phyloP scores from a whole-genome alignment of 768 basidiomycete species.

The Cystoderma amianthinum region DNA sequence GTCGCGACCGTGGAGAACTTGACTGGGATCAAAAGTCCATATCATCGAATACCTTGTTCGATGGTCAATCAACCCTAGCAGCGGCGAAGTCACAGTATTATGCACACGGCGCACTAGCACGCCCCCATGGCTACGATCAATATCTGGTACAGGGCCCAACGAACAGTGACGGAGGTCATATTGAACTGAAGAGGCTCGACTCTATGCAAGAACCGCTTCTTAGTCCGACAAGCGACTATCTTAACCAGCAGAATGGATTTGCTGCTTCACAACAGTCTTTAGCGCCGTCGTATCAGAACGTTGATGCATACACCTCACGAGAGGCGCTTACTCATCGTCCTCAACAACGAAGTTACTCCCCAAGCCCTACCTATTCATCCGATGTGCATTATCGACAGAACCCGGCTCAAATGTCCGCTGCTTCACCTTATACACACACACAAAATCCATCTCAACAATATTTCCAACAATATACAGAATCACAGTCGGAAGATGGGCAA shows the following conservation, averaged over 20 bases:
- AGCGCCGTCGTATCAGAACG: conserved; percentile 26
- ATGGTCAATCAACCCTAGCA: conserved; percentile 34
- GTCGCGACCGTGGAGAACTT: conserved; percentile 74
- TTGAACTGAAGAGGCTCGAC: conserved; percentile 54
- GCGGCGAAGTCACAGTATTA: conserved; percentile 34
- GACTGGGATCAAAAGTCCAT: conserved; percentile 87
- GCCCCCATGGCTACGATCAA: conserved; percentile 39
- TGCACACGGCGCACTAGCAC: conserved; percentile 20
- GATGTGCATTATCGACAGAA: conserved; percentile 11
- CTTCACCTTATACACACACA: conserved; percentile 14
- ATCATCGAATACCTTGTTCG: conserved; percentile 45
- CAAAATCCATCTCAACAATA: conserved; percentile 21
- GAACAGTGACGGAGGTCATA: conserved; percentile 21
- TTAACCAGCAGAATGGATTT: conserved; percentile 25
- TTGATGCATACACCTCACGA: conserved; percentile 29
- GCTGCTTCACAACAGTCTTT: conserved; percentile 33
- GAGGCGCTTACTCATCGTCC: conserved; percentile 65
- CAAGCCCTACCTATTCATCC: conserved; percentile 27
- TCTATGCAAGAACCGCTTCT: conserved; percentile 60
- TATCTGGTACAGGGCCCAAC: conserved; percentile 49
- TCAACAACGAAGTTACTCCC: conserved; percentile 29
- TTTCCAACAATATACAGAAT: conserved; percentile 13
- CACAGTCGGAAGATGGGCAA: no score
- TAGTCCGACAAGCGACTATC: conserved; percentile 25
- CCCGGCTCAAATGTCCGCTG: conserved; percentile 6